Conservation (phyloP, 495 filamentous ascomycete species). For the Xylaria sp. region DNA sequence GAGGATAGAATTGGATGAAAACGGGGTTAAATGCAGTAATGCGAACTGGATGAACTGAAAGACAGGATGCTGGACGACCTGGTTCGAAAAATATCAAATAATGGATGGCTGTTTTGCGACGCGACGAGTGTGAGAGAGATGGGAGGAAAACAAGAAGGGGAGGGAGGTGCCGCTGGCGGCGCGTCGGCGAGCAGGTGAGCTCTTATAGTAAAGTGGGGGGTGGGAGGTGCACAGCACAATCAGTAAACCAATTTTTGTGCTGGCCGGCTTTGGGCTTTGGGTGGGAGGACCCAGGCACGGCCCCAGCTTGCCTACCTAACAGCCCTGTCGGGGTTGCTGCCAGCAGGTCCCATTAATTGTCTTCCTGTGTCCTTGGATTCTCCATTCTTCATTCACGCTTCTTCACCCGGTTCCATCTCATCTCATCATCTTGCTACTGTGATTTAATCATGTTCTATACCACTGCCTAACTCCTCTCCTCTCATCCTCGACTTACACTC, state of each 20-base stretch:
- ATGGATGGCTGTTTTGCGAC: conserved; percentile 13
- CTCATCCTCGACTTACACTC: not conserved
- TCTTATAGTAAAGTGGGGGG: conserved; percentile 57
- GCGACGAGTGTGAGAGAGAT: conserved; percentile 37
- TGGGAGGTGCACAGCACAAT: conserved; percentile 44
- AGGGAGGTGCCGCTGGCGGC: conserved; percentile 53
- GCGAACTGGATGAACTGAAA: conserved; percentile 13
- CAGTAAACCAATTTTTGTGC: conserved; percentile 36
- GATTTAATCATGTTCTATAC: not conserved
- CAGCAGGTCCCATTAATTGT: not conserved
- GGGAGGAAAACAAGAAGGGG: conserved; percentile 47
- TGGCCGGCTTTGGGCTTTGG: conserved; percentile 10
- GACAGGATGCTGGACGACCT: conserved; percentile 25
- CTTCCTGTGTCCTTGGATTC: not conserved
- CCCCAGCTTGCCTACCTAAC: conserved; percentile 12
- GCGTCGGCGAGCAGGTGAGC: conserved; percentile 50
- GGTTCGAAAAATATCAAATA: conserved; percentile 16
- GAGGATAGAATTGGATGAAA: conserved; percentile 32
- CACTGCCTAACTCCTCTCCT: not conserved
- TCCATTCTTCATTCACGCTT: not conserved
- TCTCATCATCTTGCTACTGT: not conserved
- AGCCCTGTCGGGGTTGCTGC: conserved; percentile 25
- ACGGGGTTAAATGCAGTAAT: conserved; percentile 21
- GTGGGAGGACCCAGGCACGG: conserved; percentile 25
- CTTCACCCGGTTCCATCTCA: not conserved